A percentile compares a stretch with the other conserved stretches of the same genome.
Conservation (phyloP, 345 rosid genomes). For the Eutrema japonicum region DNA sequence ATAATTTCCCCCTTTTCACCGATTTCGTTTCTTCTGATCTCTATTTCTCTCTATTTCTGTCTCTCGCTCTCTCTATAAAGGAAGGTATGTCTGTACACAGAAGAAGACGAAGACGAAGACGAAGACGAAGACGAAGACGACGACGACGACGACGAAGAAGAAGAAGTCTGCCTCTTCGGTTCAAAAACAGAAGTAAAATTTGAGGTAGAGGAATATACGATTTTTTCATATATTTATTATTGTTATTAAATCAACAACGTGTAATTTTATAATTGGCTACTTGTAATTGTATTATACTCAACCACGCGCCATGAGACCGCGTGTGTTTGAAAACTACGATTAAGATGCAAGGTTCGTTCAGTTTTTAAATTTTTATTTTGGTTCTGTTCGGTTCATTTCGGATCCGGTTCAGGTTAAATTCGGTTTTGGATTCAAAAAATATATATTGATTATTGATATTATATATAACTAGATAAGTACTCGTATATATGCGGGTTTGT, state of each 20-base stretch:
- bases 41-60: neutral
- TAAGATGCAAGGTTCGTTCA: neutral
- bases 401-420: neutral
- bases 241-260: neutral
- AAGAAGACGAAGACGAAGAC: slow-evolving; percentile 10
- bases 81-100: slow-evolving; percentile 34
- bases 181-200: slow-evolving; percentile 32
- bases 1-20: neutral
- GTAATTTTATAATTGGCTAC: slow-evolving; percentile 29
- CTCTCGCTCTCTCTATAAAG: slow-evolving; percentile 14
- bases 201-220: slow-evolving; percentile 11
- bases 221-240: no score
- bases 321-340: neutral
- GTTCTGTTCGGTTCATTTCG: neutral
- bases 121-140: neutral
- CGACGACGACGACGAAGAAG: slow-evolving; percentile 2
- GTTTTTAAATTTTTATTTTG: no score
- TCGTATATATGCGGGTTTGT: no score
- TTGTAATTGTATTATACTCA: neutral
- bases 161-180: slow-evolving; percentile 40
- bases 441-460: neutral
- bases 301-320: slow-evolving; percentile 28
- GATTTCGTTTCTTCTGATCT: slow-evolving; percentile 14
- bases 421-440: neutral
- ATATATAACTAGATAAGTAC: neutral